Evolutionary conservation across 768 basidiomycete genomes (phyloP).

Genomic region (Saitozyma podzolica): DNA sequence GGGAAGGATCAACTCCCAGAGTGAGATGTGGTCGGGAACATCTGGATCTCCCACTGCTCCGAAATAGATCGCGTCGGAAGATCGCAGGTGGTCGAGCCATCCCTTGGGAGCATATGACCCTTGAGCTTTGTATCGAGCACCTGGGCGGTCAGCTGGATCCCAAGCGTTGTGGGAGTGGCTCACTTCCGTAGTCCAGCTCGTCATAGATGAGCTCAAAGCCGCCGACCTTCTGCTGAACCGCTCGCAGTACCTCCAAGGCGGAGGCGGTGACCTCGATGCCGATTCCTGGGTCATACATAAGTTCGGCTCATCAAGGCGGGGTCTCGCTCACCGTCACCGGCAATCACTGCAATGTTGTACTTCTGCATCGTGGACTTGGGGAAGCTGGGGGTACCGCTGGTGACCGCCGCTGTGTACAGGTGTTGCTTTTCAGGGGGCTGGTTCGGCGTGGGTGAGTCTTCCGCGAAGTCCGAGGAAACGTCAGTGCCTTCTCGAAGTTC

Average conservation of each 20-base stretch:
- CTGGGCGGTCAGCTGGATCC: too few species aligned
- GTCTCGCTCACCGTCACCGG: conserved; percentile 23
- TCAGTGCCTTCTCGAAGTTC: too few species aligned
- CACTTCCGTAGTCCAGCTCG: too few species aligned
- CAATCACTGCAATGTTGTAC: conserved; percentile 29
- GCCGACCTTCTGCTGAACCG: neutral
- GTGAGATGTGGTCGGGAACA: conserved; percentile 62
- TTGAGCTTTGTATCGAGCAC: too few species aligned
- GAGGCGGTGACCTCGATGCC: conserved; percentile 58
- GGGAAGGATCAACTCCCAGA: conserved; percentile 59
- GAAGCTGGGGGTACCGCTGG: too few species aligned
- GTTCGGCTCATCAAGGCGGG: too few species aligned
- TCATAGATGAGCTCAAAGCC: conserved; percentile 27
- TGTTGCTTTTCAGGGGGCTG: too few species aligned
- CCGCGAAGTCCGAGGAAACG: too few species aligned
- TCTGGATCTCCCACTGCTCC: conserved; percentile 59
- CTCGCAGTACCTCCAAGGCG: conserved; percentile 23
- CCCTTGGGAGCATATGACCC: too few species aligned
- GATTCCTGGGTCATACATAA: conserved; percentile 35
- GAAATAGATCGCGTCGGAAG: conserved; percentile 50
- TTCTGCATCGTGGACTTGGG: conserved; percentile 8
- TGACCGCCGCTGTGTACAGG: too few species aligned
- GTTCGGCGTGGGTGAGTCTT: too few species aligned
- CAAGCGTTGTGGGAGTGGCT: too few species aligned
- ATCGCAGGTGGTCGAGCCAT: conserved; percentile 20